These are phyloP conservation scores for Homolaphlyctis polyrhiza DNA, from an alignment of 371 early-diverging fungal species.

Conservation along the genomic window DNA sequence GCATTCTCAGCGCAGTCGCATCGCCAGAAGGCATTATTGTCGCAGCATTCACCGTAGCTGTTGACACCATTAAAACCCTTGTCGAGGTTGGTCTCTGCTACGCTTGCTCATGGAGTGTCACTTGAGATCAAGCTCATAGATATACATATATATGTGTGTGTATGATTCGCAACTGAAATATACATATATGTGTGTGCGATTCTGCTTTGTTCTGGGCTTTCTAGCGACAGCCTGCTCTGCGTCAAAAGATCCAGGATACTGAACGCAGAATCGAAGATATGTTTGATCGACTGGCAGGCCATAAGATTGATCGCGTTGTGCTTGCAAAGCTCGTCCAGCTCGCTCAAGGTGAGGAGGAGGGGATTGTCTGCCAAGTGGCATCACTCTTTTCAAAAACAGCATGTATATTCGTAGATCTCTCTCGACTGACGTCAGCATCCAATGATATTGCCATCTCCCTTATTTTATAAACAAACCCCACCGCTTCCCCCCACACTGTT, in stretches of 20 bases:
- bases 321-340: constrained; percentile 17
- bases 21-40: constrained; percentile 21
- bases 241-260: constrained; percentile 34
- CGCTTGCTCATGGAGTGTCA: too few species aligned
- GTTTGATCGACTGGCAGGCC: constrained; percentile 27
- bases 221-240: constrained; percentile 16
- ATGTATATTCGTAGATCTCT: constrained; percentile 2
- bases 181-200: not conserved
- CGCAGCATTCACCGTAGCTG: constrained; percentile 20
- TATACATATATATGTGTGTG: too few species aligned
- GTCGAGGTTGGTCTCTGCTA: too few species aligned
- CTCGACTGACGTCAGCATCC: not conserved
- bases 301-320: constrained; percentile 13
- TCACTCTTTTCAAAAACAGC: not conserved
- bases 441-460: not conserved
- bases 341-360: constrained; percentile 9
- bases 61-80: constrained; percentile 16
- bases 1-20: constrained; percentile 12
- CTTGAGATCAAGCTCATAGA: too few species aligned
- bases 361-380: not conserved
- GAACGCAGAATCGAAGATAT: constrained; percentile 32
- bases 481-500: not conserved
- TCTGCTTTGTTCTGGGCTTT: not conserved
- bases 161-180: not conserved
- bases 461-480: not conserved